These are phyloP conservation scores for Picocystis sp. DNA, from an alignment of 163 green algal genomes.

Conservation along the genomic window DNA sequence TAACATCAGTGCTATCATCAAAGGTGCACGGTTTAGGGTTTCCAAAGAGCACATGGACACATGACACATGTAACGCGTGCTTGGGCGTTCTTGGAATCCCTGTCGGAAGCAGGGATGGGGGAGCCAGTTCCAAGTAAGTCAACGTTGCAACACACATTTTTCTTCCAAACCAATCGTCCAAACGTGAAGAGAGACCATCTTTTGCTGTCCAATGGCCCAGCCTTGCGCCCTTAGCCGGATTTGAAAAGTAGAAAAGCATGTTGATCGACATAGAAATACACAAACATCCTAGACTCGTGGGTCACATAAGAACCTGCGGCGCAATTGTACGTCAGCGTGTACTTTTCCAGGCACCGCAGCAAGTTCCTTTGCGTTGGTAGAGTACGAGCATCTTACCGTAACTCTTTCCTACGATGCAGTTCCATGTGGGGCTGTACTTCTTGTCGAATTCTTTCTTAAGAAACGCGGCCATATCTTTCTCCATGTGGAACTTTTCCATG, in stretches of 20 bases:
- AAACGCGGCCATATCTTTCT: constrained; percentile 96
- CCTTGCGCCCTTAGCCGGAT: constrained; percentile 41
- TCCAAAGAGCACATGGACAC: constrained; percentile 28
- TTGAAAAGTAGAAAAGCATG: constrained; percentile 80
- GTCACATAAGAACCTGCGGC: constrained; percentile 84
- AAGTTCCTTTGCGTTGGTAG: not conserved
- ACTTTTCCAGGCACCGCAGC: not conserved
- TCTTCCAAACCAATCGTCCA: too few species aligned
- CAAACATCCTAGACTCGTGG: constrained; percentile 94
- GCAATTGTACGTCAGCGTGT: not conserved
- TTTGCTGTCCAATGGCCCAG: not conserved
- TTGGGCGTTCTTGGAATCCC: constrained; percentile 1
- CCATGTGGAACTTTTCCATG: constrained; percentile 92
- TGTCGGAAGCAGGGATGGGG: too few species aligned
- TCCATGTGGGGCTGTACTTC: constrained; percentile 94
- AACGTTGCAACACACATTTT: too few species aligned
- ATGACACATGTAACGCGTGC: constrained; percentile 3
- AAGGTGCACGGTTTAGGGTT: constrained; percentile 3
- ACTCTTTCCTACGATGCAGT: constrained; percentile 95
- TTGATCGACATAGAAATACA: constrained; percentile 89
- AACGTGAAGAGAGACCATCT: too few species aligned
- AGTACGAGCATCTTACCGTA: constrained; percentile 47
- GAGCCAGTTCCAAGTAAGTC: too few species aligned
- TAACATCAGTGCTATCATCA: constrained; percentile 58
- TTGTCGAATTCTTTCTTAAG: constrained; percentile 99